Percentiles rank a stretch among this genome's conserved stretches.
These are phyloP conservation scores for Solanum pinnatisectum DNA, from an alignment of 257 asterid genomes.

Conservation along the genomic window DNA sequence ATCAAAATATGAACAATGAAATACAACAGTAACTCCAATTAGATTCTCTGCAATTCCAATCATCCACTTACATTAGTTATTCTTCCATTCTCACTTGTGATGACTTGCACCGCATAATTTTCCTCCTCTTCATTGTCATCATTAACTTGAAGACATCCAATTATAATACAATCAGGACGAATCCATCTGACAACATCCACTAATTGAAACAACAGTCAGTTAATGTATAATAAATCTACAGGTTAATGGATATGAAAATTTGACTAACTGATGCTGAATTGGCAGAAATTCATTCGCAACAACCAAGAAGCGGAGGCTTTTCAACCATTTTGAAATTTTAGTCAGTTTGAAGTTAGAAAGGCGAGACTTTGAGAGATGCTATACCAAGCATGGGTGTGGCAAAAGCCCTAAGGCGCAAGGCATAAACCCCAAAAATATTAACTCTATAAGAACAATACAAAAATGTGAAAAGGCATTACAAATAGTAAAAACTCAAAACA, in stretches of 20 bases:
- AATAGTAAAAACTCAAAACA: neutral
- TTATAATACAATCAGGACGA: slow-evolving; percentile 68
- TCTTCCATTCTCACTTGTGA: slow-evolving; percentile 50
- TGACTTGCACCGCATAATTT: slow-evolving; percentile 63
- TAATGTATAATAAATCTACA: neutral
- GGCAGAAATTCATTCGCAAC: neutral
- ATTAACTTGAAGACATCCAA: slow-evolving; percentile 64
- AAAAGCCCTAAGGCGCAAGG: neutral
- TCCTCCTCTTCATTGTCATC: slow-evolving; percentile 54
- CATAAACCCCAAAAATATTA: neutral
- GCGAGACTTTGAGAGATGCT: neutral
- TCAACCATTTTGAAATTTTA: neutral
- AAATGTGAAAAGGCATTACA: neutral
- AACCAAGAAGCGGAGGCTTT: neutral
- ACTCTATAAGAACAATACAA: neutral
- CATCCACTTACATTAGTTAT: slow-evolving; percentile 47
- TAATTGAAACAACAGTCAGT: slow-evolving; percentile 27
- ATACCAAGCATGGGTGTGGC: neutral
- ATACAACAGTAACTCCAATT: neutral
- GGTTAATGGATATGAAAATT: neutral
- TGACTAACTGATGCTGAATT: neutral
- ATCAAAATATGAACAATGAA: neutral
- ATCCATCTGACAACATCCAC: slow-evolving; percentile 88
- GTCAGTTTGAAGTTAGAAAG: neutral
- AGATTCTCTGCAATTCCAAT: neutral